phyloP scores from a whole-genome alignment of 331 rosid species.

The Spiraea crenata region DNA sequence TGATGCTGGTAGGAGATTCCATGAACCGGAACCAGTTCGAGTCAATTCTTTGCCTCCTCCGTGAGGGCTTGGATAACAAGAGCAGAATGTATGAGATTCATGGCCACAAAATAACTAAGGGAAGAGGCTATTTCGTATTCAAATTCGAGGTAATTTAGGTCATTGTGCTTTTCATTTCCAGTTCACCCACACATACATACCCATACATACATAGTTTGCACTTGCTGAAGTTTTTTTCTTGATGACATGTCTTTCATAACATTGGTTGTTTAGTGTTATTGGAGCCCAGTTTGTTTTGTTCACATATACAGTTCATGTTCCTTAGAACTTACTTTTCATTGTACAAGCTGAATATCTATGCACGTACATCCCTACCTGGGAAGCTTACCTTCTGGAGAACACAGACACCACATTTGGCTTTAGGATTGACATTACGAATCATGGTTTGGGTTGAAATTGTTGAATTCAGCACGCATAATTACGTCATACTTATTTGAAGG shows the following conservation, averaged over 20 bases:
- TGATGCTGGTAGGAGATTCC: conserved; percentile 94
- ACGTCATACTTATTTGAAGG: conserved; percentile 6
- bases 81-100: conserved; percentile 78
- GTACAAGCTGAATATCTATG: not conserved
- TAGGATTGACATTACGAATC: not conserved
- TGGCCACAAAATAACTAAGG: conserved; percentile 85
- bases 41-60: conserved; percentile 82
- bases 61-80: conserved; percentile 72
- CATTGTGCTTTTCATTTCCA: not conserved
- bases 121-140: conserved; percentile 84
- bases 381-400: conserved; percentile 1
- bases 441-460: not conserved
- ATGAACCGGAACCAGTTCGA: conserved; percentile 93
- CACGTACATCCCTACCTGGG: not conserved
- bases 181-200: not conserved
- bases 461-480: not conserved
- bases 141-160: conserved; percentile 60
- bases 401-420: not conserved
- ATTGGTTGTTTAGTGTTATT: not conserved
- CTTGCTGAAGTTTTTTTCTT: not conserved
- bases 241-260: not conserved
- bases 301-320: not conserved
- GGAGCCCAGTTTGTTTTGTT: not conserved
- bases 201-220: not conserved
- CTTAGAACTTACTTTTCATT: not conserved